Conservation (phyloP, 495 filamentous ascomycete genomes). For the Xylaria curta region DNA sequence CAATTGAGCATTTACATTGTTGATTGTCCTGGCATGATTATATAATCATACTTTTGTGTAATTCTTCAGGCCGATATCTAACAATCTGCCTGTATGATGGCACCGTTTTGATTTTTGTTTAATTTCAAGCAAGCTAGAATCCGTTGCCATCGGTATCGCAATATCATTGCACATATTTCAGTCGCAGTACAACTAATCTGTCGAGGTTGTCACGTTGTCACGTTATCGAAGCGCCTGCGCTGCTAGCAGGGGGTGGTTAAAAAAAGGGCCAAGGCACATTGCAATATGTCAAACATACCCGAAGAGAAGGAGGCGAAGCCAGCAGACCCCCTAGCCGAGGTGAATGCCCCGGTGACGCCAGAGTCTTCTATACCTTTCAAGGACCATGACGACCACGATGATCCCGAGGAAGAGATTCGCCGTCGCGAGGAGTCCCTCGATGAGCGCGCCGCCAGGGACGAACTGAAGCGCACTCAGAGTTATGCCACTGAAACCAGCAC, state of each 20-base stretch:
- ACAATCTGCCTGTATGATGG: not conserved
- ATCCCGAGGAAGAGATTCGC: slow-evolving; percentile 39
- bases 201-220: not conserved
- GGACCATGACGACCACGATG: slow-evolving; percentile 26
- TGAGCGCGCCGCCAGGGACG: slow-evolving; percentile 33
- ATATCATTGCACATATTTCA: not conserved
- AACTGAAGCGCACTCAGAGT: slow-evolving; percentile 52
- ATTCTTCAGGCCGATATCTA: not conserved
- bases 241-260: not conserved
- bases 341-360: slow-evolving; percentile 6
- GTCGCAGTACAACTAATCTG: not conserved
- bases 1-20: not conserved
- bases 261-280: slow-evolving; percentile 14
- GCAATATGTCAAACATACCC: slow-evolving; percentile 40
- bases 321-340: slow-evolving; percentile 32
- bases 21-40: not conserved
- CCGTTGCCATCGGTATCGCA: not conserved
- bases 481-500: slow-evolving; percentile 54
- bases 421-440: slow-evolving; percentile 36
- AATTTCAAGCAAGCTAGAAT: not conserved
- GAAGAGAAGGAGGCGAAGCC: slow-evolving; percentile 37
- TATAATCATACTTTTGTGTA: slow-evolving; percentile 9
- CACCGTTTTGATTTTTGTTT: not conserved
- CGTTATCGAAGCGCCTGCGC: not conserved
- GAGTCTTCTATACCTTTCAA: slow-evolving; percentile 7